phyloP scores from a whole-genome alignment of 768 basidiomycete species.

The Russula sp. region DNA sequence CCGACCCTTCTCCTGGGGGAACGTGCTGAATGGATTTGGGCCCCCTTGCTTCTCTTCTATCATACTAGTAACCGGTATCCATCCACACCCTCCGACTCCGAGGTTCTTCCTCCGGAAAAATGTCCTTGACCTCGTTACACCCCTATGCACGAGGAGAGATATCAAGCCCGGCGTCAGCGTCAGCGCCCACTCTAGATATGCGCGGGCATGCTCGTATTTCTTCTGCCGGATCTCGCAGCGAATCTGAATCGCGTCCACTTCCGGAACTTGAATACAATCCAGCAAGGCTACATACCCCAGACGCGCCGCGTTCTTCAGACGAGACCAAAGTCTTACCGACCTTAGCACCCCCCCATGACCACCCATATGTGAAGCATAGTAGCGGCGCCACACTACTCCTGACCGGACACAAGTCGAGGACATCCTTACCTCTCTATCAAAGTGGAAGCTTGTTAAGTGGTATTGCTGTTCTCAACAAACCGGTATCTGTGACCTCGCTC shows the following conservation, averaged over 20 bases:
- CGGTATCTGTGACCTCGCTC: background rate
- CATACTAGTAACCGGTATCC: background rate
- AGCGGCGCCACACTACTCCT: conserved; percentile 9
- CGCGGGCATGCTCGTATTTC: background rate
- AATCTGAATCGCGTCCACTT: background rate
- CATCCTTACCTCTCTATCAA: conserved; percentile 2
- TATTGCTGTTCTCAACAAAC: conserved; percentile 5
- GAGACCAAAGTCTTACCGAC: background rate
- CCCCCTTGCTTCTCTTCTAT: no score
- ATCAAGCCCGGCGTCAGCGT: background rate
- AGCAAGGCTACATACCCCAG: background rate
- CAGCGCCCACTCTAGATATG: background rate
- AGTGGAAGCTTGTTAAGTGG: conserved; percentile 17
- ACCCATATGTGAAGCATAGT: conserved; percentile 13
- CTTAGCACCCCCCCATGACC: background rate
- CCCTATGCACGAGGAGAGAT: background rate
- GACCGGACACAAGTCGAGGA: conserved; percentile 7
- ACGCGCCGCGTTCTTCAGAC: background rate
- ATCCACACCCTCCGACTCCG: background rate
- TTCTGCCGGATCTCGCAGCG: no score
- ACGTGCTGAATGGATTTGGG: background rate
- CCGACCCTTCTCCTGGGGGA: background rate
- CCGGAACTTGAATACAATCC: background rate
- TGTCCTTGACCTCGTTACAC: background rate
- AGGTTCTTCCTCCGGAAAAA: background rate